Conservation (phyloP, 176 grass and related monocot genomes). For the Musa schizocarpa region DNA sequence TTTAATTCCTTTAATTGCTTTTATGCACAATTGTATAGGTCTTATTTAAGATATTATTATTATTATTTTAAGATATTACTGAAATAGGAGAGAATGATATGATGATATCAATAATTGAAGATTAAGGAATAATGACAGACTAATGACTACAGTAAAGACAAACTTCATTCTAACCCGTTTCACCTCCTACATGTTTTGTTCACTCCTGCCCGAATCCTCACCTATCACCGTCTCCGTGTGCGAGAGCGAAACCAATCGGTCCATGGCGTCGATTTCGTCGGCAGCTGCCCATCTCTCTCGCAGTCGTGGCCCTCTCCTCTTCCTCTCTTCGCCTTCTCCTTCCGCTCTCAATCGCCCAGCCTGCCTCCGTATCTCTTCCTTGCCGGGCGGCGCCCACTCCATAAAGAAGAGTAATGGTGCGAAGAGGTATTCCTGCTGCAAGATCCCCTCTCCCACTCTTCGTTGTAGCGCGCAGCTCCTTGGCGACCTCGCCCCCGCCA, state of each 20-base stretch:
- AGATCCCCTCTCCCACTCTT: background rate
- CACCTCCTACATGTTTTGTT: background rate
- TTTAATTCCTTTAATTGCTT: too few relatives aligned
- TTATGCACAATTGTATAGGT: background rate
- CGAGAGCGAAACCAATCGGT: background rate
- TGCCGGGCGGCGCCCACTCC: background rate
- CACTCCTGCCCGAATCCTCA: background rate
- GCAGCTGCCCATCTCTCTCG: background rate
- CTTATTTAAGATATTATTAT: background rate
- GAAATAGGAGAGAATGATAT: background rate
- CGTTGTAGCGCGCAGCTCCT: slow-evolving; percentile 1
- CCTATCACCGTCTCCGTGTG: background rate
- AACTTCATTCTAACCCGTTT: too few relatives aligned
- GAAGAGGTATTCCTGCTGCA: background rate
- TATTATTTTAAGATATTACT: background rate
- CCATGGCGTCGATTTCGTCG: slow-evolving; percentile 5
- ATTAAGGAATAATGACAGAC: background rate
- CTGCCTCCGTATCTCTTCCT: background rate
- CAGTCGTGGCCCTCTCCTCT: background rate
- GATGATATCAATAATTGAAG: background rate
- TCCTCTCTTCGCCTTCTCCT: background rate
- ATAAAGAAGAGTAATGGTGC: background rate
- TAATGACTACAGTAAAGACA: too few relatives aligned
- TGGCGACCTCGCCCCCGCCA: background rate
- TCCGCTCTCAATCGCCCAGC: background rate